Evolutionary conservation across 306 rosid species (phyloP).

Genomic region (Neltuma alba): DNA sequence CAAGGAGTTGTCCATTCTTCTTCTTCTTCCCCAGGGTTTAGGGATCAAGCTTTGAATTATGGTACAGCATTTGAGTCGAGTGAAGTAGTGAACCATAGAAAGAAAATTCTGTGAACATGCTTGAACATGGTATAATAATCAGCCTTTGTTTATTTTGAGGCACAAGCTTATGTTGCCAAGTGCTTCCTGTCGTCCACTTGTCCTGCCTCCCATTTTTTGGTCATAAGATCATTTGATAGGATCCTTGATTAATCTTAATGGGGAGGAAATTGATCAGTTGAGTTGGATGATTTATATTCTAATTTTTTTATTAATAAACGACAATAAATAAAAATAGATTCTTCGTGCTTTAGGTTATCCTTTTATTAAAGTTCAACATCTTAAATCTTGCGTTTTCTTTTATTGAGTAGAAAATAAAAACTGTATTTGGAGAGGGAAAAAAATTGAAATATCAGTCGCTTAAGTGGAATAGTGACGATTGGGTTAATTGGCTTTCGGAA

Average conservation of each 20-base stretch:
- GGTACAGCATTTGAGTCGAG: slow-evolving; percentile 44
- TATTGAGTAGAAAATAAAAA: neutral
- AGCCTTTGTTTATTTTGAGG: neutral
- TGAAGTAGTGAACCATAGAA: slow-evolving; percentile 36
- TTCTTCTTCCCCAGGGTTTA: slow-evolving; percentile 30
- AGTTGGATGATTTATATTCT: neutral
- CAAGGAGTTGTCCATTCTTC: slow-evolving; percentile 46
- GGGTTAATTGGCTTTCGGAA: neutral
- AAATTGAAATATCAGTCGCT: neutral
- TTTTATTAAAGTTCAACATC: neutral
- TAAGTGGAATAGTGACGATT: neutral
- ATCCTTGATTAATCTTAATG: neutral
- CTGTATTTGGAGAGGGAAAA: neutral
- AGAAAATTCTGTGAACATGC: slow-evolving; percentile 18
- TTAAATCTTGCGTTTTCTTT: neutral
- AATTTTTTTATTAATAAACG: neutral
- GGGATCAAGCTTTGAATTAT: slow-evolving; percentile 37
- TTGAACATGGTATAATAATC: slow-evolving; percentile 37
- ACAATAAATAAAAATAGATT: neutral
- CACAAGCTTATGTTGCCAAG: slow-evolving; percentile 21
- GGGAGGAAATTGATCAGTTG: neutral
- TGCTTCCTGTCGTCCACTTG: neutral
- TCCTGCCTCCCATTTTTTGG: neutral
- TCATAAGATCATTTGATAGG: neutral
- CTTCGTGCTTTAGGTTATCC: neutral